Conservation (phyloP, 345 rosid species). For the Gossypium bickii region DNA sequence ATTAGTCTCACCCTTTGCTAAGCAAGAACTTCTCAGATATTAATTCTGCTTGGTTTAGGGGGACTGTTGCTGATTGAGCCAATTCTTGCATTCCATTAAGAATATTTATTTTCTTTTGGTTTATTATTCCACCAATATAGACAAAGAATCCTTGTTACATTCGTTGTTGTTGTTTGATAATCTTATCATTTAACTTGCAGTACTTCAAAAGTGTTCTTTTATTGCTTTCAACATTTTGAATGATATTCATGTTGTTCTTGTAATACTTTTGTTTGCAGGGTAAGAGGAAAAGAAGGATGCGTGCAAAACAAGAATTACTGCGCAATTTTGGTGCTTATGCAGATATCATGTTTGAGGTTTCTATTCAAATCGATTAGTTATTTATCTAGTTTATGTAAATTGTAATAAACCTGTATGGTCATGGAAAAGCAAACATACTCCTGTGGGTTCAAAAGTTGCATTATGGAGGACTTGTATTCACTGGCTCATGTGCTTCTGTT, state of each 20-base stretch:
- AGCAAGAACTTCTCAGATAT: not conserved
- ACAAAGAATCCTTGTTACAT: not conserved
- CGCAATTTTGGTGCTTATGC: conserved; percentile 47
- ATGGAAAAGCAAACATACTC: not conserved
- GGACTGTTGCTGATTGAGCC: not conserved
- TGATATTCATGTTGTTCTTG: conserved; percentile 7
- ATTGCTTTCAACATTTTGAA: conserved; percentile 8
- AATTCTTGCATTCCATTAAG: not conserved
- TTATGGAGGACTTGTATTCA: not conserved
- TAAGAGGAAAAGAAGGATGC: conserved; percentile 46
- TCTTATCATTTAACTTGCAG: not conserved
- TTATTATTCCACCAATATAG: not conserved
- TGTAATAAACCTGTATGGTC: not conserved
- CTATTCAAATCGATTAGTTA: conserved; percentile 1
- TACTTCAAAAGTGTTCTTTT: not conserved
- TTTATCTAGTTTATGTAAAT: not conserved
- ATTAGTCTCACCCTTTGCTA: not conserved
- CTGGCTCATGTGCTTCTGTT: not conserved
- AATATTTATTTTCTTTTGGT: not conserved
- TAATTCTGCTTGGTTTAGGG: not conserved
- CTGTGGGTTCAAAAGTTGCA: conserved; percentile 4
- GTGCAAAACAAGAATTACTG: conserved; percentile 41
- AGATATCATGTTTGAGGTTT: conserved; percentile 54
- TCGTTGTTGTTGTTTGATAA: not conserved
- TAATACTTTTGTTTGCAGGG: conserved; percentile 26